Evolutionary conservation across 805 yeast genomes (phyloP).

Genomic region (Clavispora asparagi): DNA sequence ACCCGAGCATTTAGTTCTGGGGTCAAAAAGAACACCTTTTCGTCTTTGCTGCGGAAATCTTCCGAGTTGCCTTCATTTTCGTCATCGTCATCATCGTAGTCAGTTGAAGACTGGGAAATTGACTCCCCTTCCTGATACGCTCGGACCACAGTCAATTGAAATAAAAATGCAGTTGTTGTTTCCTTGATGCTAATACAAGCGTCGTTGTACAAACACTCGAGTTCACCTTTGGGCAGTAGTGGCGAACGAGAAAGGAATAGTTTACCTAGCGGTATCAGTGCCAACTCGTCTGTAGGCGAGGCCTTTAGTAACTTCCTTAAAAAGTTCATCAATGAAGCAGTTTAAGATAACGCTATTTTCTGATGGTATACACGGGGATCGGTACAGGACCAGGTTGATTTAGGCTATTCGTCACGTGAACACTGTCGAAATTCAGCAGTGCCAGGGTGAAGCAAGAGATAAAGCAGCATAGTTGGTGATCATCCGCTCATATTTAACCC

Average conservation of each 20-base stretch:
- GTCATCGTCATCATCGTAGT: constrained; percentile 46
- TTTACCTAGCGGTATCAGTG: constrained; percentile 73
- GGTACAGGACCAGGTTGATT: background rate
- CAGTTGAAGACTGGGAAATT: constrained; percentile 35
- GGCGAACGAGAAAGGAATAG: constrained; percentile 69
- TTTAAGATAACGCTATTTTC: background rate
- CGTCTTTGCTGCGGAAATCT: constrained; percentile 42
- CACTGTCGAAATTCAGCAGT: no score
- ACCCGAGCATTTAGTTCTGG: constrained; percentile 54
- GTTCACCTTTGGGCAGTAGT: constrained; percentile 78
- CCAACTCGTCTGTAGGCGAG: constrained; percentile 54
- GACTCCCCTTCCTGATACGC: constrained; percentile 67
- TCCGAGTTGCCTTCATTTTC: constrained; percentile 25
- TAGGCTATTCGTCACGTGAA: no score
- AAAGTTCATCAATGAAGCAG: constrained; percentile 56
- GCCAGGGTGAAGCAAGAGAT: no score
- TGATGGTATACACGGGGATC: no score
- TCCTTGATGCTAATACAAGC: constrained; percentile 70
- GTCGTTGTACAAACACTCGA: constrained; percentile 78
- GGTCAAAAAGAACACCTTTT: constrained; percentile 66
- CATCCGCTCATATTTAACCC: no score
- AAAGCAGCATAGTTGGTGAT: no score
- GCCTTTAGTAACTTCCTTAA: constrained; percentile 58
- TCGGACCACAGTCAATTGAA: constrained; percentile 66
- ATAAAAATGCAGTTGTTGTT: constrained; percentile 59